These are phyloP conservation scores for Corchorus olitorius DNA, from an alignment of 345 rosid genomes.

Conservation along the genomic window DNA sequence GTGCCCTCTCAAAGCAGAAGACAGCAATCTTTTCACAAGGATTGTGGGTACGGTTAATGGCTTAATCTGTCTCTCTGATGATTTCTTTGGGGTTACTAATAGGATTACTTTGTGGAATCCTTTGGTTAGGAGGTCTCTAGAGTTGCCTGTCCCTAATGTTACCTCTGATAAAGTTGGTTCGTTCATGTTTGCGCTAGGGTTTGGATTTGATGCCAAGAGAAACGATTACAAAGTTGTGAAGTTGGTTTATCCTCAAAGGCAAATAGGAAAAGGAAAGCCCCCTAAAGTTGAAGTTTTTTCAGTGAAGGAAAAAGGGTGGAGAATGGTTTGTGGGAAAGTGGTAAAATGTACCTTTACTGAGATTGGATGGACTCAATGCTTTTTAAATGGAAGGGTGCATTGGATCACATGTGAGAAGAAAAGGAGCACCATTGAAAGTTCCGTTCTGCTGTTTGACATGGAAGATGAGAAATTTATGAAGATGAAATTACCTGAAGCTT, in stretches of 20 bases:
- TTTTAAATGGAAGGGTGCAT: not conserved
- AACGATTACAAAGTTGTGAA: constrained; percentile 13
- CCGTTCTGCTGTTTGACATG: too few species aligned
- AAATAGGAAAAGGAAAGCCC: too few species aligned
- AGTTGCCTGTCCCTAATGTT: not conserved
- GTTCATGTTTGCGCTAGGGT: not conserved
- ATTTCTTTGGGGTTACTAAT: not conserved
- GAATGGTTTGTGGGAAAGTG: not conserved
- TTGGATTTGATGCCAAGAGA: not conserved
- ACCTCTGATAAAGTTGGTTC: not conserved
- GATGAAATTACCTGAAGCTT: too few species aligned
- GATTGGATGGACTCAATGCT: not conserved
- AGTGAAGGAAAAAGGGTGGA: not conserved
- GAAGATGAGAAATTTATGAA: too few species aligned
- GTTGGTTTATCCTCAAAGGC: not conserved
- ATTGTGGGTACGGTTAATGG: not conserved
- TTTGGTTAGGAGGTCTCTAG: not conserved
- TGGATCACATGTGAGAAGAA: not conserved
- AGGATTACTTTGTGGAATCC: constrained; percentile 7
- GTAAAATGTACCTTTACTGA: not conserved
- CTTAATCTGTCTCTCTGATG: too few species aligned
- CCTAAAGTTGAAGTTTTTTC: not conserved
- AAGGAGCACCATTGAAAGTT: too few species aligned
- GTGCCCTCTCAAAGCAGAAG: not conserved
- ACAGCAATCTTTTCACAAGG: not conserved